phyloP scores from a whole-genome alignment of 257 asterid genomes.

The Petunia secreta region DNA sequence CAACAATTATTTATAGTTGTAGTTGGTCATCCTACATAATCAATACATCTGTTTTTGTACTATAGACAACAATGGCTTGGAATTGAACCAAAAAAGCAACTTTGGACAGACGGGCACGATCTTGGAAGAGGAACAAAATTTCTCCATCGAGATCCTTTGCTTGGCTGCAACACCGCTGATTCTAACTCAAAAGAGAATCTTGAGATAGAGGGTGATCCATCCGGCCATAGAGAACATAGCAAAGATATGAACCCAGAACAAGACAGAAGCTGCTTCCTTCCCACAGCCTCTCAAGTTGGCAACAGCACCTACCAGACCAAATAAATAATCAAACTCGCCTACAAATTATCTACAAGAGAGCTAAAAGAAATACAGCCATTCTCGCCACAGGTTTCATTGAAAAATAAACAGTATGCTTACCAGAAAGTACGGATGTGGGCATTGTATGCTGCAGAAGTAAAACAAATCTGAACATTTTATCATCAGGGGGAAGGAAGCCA shows the following conservation, averaged over 20 bases:
- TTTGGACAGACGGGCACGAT: background rate
- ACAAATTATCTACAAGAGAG: background rate
- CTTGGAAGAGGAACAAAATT: background rate
- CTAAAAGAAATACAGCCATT: background rate
- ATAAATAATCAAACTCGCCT: background rate
- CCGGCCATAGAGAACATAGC: slow-evolving; percentile 92
- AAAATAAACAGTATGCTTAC: slow-evolving; percentile 36
- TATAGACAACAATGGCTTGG: background rate
- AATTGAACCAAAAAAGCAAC: background rate
- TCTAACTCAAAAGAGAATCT: slow-evolving; percentile 60
- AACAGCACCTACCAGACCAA: slow-evolving; percentile 70
- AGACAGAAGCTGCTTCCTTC: slow-evolving; percentile 80
- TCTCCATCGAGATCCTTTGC: background rate
- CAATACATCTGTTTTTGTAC: background rate
- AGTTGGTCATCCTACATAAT: background rate
- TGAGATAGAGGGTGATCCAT: slow-evolving; percentile 84
- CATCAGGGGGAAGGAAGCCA: slow-evolving; percentile 82
- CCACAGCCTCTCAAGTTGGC: slow-evolving; percentile 97
- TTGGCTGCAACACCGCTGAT: background rate
- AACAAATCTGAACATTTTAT: slow-evolving; percentile 91
- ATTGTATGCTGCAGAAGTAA: slow-evolving; percentile 92
- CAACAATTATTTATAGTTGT: background rate
- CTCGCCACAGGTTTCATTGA: background rate
- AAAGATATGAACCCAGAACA: slow-evolving; percentile 94
- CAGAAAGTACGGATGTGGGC: slow-evolving; percentile 95